Evolutionary conservation across 352 stramenopile species (phyloP).

Genomic region (Pythium aristosporum): DNA sequence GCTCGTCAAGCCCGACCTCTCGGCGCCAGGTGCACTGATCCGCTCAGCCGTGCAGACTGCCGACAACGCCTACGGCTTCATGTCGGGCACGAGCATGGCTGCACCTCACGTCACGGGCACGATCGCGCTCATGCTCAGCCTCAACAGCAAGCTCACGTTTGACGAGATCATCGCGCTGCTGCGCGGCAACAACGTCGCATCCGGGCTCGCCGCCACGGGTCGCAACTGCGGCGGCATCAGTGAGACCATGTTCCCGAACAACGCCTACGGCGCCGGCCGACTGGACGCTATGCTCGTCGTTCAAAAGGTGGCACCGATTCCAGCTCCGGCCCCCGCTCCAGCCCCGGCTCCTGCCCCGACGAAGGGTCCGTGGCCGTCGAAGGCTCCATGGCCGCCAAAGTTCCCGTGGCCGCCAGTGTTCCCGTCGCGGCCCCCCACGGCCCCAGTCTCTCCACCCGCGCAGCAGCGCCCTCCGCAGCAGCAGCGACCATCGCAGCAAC

Average conservation of each 20-base stretch:
- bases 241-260: constrained; percentile 32
- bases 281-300: constrained; percentile 25
- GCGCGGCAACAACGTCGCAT: constrained; percentile 7
- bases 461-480: constrained; percentile 19
- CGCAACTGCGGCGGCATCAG: constrained; percentile 17
- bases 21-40: constrained; percentile 29
- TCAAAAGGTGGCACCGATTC: neutral
- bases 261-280: constrained; percentile 34
- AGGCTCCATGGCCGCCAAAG: too few relatives aligned
- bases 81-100: constrained; percentile 37
- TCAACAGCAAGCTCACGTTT: constrained; percentile 28
- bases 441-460: neutral
- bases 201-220: constrained; percentile 3
- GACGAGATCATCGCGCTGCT: constrained; percentile 22
- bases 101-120: constrained; percentile 32
- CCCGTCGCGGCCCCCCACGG: too few relatives aligned
- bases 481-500: neutral
- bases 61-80: constrained; percentile 27
- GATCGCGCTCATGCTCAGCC: constrained; percentile 32
- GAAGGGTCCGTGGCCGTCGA: too few relatives aligned
- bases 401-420: too few relatives aligned
- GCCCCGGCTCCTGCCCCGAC: neutral
- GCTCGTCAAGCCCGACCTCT: constrained; percentile 35
- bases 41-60: constrained; percentile 17
- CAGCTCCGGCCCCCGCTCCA: neutral